These are phyloP conservation scores for Phytophthora pluvialis DNA, from an alignment of 352 stramenopile genomes.

Conservation along the genomic window DNA sequence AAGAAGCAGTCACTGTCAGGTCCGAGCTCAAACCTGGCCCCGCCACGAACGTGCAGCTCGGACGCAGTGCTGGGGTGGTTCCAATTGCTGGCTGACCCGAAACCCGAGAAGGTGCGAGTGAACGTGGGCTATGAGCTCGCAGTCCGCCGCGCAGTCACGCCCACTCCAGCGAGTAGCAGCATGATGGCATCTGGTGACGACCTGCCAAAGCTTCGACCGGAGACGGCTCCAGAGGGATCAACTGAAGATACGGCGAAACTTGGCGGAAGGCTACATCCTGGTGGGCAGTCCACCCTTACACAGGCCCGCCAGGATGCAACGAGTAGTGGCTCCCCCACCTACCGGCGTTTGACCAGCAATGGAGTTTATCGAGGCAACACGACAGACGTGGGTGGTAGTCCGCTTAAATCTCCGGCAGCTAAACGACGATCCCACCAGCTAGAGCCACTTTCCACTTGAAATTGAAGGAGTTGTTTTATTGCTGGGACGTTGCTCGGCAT, in stretches of 20 bases:
- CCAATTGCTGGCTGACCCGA: constrained; percentile 54
- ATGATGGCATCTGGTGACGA: constrained; percentile 29
- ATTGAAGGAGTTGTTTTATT: background rate
- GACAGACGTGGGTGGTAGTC: constrained; percentile 27
- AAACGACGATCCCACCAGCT: constrained; percentile 66
- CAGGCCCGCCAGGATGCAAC: constrained; percentile 41
- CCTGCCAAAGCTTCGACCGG: constrained; percentile 53
- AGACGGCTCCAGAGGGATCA: constrained; percentile 42
- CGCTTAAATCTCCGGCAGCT: constrained; percentile 44
- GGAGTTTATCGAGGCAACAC: constrained; percentile 26
- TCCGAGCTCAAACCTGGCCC: constrained; percentile 32
- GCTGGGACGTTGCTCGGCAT: too few relatives aligned
- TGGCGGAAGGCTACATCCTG: constrained; percentile 4
- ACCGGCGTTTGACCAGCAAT: constrained; percentile 33
- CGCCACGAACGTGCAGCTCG: constrained; percentile 58
- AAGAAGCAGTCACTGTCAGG: constrained; percentile 18
- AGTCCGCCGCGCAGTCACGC: constrained; percentile 27
- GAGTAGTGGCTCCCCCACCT: constrained; percentile 6
- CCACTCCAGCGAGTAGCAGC: constrained; percentile 23
- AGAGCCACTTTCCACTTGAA: constrained; percentile 44
- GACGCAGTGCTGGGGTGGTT: constrained; percentile 63
- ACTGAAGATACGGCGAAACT: constrained; percentile 19
- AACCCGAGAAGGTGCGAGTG: constrained; percentile 63
- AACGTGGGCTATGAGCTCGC: constrained; percentile 68
- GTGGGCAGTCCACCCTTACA: constrained; percentile 44